phyloP scores from a whole-genome alignment of 225 moss, liverwort and hornwort genomes.

The Thuidium tamariscinum region DNA sequence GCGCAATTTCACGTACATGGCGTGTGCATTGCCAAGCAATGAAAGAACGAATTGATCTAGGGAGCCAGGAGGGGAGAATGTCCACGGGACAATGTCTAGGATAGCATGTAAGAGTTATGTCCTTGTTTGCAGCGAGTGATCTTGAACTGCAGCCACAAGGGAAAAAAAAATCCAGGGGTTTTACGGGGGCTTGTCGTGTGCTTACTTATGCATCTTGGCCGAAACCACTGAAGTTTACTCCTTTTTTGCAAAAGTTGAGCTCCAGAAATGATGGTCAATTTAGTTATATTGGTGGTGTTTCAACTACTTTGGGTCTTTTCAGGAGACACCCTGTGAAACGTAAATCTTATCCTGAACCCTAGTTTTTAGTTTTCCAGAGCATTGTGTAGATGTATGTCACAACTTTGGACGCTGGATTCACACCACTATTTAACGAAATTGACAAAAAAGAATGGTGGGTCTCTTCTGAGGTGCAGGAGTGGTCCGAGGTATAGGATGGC shows the following conservation, averaged over 20 bases:
- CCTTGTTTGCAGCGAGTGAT: not conserved
- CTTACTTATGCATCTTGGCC: not conserved
- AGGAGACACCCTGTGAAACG: fast-evolving
- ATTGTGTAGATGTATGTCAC: too few species aligned
- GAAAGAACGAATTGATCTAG: not conserved
- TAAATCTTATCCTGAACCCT: not conserved
- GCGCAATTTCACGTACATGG: not conserved
- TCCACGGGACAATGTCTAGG: not conserved
- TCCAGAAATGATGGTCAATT: not conserved
- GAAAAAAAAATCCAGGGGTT: not conserved
- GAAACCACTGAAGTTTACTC: not conserved
- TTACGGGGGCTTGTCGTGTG: not conserved
- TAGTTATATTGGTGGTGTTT: not conserved
- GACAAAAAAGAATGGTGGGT: not conserved
- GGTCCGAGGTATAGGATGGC: conserved; percentile 41
- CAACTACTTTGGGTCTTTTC: not conserved
- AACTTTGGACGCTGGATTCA: not conserved
- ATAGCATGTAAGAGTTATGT: not conserved
- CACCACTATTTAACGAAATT: not conserved
- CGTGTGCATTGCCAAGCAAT: not conserved
- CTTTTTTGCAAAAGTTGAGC: not conserved
- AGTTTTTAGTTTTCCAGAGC: not conserved
- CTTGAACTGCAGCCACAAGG: not conserved
- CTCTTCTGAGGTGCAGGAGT: conserved; percentile 10
- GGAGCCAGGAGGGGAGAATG: not conserved